A percentile compares a stretch with the other conserved stretches of the same genome.
These are phyloP conservation scores for Suillus subluteus DNA, from an alignment of 768 basidiomycete species.

Conservation along the genomic window DNA sequence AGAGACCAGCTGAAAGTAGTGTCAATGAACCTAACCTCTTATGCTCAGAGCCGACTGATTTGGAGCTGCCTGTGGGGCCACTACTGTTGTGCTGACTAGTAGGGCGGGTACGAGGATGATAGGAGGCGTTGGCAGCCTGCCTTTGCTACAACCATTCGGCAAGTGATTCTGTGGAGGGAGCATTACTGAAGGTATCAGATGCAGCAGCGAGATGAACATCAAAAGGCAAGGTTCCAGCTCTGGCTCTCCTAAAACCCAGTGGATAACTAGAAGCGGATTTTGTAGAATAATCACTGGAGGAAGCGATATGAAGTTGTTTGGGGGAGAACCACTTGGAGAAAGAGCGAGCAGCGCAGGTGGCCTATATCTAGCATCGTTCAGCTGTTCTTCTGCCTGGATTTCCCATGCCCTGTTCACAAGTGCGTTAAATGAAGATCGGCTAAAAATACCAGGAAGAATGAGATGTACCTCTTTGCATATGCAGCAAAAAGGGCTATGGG, in stretches of 20 bases:
- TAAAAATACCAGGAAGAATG: conserved; percentile 17
- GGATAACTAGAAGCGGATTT: conserved; percentile 79
- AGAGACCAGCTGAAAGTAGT: conserved; percentile 73
- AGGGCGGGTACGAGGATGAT: conserved; percentile 56
- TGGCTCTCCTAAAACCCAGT: conserved; percentile 88
- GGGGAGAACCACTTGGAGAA: conserved; percentile 71
- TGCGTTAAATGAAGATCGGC: conserved; percentile 20
- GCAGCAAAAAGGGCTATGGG: conserved; percentile 90
- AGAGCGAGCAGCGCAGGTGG: conserved; percentile 78
- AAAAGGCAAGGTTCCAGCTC: conserved; percentile 97
- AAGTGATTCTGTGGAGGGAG: conserved; percentile 54
- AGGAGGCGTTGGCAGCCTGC: conserved; percentile 41
- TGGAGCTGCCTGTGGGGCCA: conserved; percentile 47
- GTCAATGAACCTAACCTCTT: conserved; percentile 92
- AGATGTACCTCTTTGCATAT: conserved; percentile 77
- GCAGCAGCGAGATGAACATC: conserved; percentile 87
- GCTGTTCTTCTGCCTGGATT: conserved; percentile 75
- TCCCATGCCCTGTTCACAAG: conserved; percentile 70
- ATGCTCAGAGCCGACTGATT: conserved; percentile 50
- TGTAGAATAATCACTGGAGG: conserved; percentile 58
- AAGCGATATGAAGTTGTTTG: conserved; percentile 65
- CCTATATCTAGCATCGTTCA: conserved; percentile 67
- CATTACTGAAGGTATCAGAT: conserved; percentile 54
- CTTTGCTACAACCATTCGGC: conserved; percentile 46
- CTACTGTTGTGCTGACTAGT: conserved; percentile 72